Percentiles rank a stretch among this genome's conserved stretches.
Conservation (phyloP, 139 green algal species). For the Auxenochlorella pyrenoidosa region DNA sequence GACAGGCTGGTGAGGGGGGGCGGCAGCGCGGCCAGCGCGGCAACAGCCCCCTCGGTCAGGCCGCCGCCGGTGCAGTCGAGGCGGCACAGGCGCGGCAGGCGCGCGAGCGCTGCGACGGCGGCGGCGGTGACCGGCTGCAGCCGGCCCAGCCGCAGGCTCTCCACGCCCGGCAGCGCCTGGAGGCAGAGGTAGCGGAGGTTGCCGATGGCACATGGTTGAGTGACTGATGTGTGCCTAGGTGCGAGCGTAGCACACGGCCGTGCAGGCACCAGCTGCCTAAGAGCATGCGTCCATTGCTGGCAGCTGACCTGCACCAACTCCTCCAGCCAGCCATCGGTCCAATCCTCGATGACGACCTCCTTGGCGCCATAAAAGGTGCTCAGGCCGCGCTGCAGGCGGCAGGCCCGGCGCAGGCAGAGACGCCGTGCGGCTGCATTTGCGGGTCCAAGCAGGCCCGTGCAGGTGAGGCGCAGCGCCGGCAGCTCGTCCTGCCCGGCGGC, state of each 20-base stretch:
- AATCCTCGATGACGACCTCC: background rate
- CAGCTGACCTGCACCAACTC: background rate
- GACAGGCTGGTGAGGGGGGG: background rate
- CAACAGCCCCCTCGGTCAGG: background rate
- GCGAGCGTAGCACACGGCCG: too few relatives aligned
- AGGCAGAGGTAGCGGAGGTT: background rate
- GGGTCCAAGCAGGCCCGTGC: background rate
- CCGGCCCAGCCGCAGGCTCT: background rate
- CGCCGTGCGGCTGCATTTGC: background rate
- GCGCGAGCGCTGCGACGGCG: background rate
- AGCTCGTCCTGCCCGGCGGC: background rate
- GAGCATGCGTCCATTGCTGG: background rate
- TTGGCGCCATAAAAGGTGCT: background rate
- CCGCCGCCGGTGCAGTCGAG: background rate
- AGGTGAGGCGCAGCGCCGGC: background rate
- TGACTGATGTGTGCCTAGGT: background rate
- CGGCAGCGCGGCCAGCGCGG: background rate
- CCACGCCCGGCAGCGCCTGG: conserved; percentile 3
- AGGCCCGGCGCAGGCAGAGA: background rate
- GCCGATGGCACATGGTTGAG: background rate
- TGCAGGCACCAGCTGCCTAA: background rate
- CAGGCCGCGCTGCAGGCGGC: background rate
- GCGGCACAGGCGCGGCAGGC: background rate
- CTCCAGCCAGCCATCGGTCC: conserved; percentile 11
- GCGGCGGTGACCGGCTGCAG: conserved; percentile 1